Evolutionary conservation across 768 basidiomycete species (phyloP).

Genomic region (Candolleomyces aberdarensis): DNA sequence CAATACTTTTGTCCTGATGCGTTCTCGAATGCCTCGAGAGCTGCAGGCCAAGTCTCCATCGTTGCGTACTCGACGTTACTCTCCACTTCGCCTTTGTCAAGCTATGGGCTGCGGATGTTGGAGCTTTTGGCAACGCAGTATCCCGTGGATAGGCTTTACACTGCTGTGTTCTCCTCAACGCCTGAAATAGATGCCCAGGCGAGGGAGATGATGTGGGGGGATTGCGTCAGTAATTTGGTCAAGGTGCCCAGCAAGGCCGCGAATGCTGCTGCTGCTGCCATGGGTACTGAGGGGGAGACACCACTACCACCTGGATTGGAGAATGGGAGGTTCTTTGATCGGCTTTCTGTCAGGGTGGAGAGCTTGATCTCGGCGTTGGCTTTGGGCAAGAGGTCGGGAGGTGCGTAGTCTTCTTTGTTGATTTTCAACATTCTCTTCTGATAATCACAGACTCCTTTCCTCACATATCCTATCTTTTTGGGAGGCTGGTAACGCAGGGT

Average conservation of each 20-base stretch:
- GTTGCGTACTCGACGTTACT: constrained; percentile 66
- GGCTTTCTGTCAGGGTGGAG: constrained; percentile 52
- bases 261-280: constrained; percentile 46
- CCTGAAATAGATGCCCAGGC: constrained; percentile 17
- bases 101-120: constrained; percentile 52
- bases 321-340: constrained; percentile 53
- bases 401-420: not conserved
- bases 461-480: constrained; percentile 52
- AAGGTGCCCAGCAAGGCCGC: constrained; percentile 75
- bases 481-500: constrained; percentile 67
- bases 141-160: constrained; percentile 65
- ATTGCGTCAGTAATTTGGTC: constrained; percentile 62
- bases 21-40: constrained; percentile 47
- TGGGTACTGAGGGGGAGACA: constrained; percentile 28
- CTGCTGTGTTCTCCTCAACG: constrained; percentile 36
- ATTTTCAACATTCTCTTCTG: too few relatives aligned
- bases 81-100: constrained; percentile 30
- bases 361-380: constrained; percentile 46
- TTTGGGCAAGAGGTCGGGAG: constrained; percentile 32
- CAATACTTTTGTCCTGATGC: constrained; percentile 75
- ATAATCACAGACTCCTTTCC: constrained; percentile 29
- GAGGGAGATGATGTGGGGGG: constrained; percentile 62
- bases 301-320: constrained; percentile 48
- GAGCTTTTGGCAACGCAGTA: constrained; percentile 56
- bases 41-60: constrained; percentile 52